phyloP scores from a whole-genome alignment of 805 yeast genomes.

The Middelhovenomyces tepae region DNA sequence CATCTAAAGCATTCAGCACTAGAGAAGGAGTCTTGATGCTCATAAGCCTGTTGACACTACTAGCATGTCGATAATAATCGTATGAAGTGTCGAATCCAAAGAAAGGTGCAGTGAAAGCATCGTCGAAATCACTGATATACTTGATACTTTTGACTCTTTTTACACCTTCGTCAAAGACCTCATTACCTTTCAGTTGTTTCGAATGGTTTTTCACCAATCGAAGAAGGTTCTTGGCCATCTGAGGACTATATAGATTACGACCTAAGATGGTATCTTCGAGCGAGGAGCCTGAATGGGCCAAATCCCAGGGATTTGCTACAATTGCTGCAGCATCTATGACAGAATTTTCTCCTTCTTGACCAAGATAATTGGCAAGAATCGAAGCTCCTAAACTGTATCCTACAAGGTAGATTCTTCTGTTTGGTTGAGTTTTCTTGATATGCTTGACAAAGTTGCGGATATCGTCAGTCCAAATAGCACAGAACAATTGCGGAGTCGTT shows the following conservation, averaged over 20 bases:
- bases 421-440: conserved; percentile 45
- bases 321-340: conserved; percentile 46
- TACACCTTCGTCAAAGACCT: conserved; percentile 25
- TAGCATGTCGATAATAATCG: conserved; percentile 58
- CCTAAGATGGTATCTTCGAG: conserved; percentile 38
- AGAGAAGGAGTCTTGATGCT: conserved; percentile 55
- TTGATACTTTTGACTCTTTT: conserved; percentile 17
- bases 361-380: conserved; percentile 61
- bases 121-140: conserved; percentile 50
- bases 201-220: conserved; percentile 37
- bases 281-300: conserved; percentile 39
- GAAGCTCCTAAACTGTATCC: conserved; percentile 80
- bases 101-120: conserved; percentile 51
- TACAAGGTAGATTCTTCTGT: conserved; percentile 54
- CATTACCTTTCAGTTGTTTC: conserved; percentile 28
- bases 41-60: conserved; percentile 45
- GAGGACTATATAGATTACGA: conserved; percentile 38
- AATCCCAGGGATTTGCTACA: conserved; percentile 70
- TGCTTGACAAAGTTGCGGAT: conserved; percentile 46
- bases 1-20: conserved; percentile 59
- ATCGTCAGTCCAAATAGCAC: conserved; percentile 67
- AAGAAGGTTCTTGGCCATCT: conserved; percentile 41
- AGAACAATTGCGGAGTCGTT: conserved; percentile 61
- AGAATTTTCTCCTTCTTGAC: conserved; percentile 47
- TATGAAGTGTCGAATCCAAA: conserved; percentile 55